Evolutionary conservation across 208 protist genomes (phyloP), one percentile per base, ranked within the genome.

Genomic region (Leishmania tropica): DNA sequence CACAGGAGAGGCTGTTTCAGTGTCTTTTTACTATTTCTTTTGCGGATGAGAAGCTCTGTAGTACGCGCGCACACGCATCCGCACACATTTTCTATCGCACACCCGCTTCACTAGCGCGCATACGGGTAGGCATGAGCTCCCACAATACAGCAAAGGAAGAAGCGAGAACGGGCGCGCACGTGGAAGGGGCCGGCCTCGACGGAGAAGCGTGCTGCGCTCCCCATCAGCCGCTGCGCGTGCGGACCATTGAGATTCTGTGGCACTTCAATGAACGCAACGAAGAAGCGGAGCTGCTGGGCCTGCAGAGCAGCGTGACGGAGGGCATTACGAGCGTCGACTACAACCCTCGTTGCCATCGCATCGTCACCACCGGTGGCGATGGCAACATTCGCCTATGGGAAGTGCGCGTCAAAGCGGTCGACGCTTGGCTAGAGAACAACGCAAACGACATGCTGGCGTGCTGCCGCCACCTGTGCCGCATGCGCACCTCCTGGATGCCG

Each of bases 221-320:
- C 51, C 70, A 73, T 15, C 67, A 83, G 28, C 80, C 84, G 19
- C 89, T 96, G n/a, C 86, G 88, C 21, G 94, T 91, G 5, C 92
- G 92, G 68, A 97, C 94, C 47, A 89, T 97, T 15, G 93, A 97
- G 65, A 81, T 97, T 53, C 82, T 96, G 7, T 97, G 94, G 94
- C 94, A 97, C 89, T 94, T 84, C 81, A 87, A 91, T 40, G 93
- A 96, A 76, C 87, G 87, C 31, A 91, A 92, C 68, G 89, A 95
- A 64, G 94, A 97, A 81, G 93, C 92, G 19, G 92, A 93, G 58
- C 86, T 87, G 42, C 84, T 95, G 6, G 94, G 92, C 58, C 79
- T 96, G 79, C 94, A 95, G 75, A 86, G 87, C 70, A 91, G 80
- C 78, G 76, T 85, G 51, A 89, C 90, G 58, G 94, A 97, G 64